Base-by-base conservation (phyloP, 768 basidiomycete genomes). In the Hemileccinum rubropunctum region DNA sequence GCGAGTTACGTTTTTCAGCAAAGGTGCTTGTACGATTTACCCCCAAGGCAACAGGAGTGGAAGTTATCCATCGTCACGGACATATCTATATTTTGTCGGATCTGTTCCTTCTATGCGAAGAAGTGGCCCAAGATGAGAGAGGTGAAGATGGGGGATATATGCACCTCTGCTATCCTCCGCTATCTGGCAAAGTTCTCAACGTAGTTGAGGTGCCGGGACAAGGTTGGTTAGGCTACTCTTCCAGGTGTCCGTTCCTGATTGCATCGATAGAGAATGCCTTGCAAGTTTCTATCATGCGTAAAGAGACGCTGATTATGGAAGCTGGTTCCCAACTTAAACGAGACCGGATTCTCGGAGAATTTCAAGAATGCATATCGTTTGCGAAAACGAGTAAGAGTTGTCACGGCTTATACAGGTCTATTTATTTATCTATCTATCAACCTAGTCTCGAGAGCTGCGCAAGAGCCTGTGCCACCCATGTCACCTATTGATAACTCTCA, bases 151-250 rank as follows among this genome's bases (percentile, higher is more conserved):
- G 82, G 11, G 77, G 85, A 6, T 92, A 97, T 62, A 88, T 95
- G 85, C 91, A 84, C 83, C 74, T 99, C 40, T 82, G 86, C 57
- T 99, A 97, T 73, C 97, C 97, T 15, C 97, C 97, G 5, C 73
- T 99, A 30, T 87, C 97, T 12, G 95, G 94, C 5, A 98, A 95
- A 65, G 94, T 97, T 59, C 75, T 99, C 47, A 78, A 79, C 51
- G 85, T 90, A 4, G 73, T 73, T 9, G 84, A 84, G 54, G 74
- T 80, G 4, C 73, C 74, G 48, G 83, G 76, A 32, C 77, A 78
- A 76, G 80, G 91, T 81, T 52, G 49, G 80, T 69, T 30, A 18
- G 7, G 18, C 48, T 37, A 38, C 42, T 49, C 17, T 45, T 51
- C 11, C 45, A 45, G 50, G 32, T 21, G 11, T 20, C 23, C 20